Conservation (phyloP, 768 basidiomycete species). For the Suillus occidentalis region DNA sequence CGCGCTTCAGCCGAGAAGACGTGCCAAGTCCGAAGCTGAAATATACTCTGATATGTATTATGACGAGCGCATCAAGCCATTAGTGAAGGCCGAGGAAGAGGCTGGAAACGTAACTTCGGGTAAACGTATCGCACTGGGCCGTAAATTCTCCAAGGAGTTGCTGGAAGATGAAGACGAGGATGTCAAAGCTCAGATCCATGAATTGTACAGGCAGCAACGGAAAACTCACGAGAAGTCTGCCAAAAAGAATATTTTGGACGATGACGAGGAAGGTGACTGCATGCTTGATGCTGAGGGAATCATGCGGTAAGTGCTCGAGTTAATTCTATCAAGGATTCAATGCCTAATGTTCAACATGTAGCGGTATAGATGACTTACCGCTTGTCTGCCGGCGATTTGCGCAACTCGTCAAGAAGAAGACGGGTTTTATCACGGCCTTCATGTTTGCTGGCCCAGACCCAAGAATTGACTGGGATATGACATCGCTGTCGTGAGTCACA, state of each 20-base stretch:
- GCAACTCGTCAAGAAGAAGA: neutral
- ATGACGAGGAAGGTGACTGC: neutral
- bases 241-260: neutral
- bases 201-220: slow-evolving; percentile 4
- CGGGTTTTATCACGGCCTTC: neutral
- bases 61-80: slow-evolving; percentile 5
- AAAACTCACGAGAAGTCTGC: neutral
- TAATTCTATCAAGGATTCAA: neutral
- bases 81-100: slow-evolving; percentile 7
- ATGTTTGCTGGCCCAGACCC: slow-evolving; percentile 9
- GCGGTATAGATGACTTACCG: slow-evolving; percentile 8
- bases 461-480: slow-evolving; percentile 8
- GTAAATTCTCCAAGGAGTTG: slow-evolving; percentile 2
- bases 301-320: neutral
- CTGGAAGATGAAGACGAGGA: neutral
- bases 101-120: neutral
- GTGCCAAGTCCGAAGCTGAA: neutral
- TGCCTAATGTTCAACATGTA: neutral
- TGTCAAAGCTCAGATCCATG: neutral
- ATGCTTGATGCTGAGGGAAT: neutral
- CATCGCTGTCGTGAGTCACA: slow-evolving; percentile 5
- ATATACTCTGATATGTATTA: slow-evolving; percentile 1
- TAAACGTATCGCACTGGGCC: neutral
- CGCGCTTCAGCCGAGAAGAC: neutral
- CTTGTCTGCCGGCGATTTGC: neutral